A percentile compares a stretch with the other conserved stretches of the same genome.
These are phyloP conservation scores for Zymoseptoria ardabiliae DNA, from an alignment of 2,329 filamentous ascomycete species.

Conservation along the genomic window DNA sequence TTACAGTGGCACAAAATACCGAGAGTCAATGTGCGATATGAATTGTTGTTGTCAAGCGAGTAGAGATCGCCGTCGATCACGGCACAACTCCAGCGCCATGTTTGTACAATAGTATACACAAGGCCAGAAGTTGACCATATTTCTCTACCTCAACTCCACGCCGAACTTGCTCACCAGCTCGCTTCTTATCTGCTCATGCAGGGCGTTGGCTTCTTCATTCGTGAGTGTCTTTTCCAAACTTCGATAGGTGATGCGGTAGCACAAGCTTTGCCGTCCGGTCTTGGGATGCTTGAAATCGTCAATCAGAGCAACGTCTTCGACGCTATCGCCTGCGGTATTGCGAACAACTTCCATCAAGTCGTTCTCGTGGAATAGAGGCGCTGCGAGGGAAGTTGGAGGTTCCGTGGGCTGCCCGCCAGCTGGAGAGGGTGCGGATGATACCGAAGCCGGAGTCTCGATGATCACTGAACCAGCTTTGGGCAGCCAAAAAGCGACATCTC, in stretches of 20 bases:
- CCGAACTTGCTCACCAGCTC: slow-evolving; percentile 64
- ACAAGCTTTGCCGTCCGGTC: slow-evolving; percentile 73
- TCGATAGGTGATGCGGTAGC: slow-evolving; percentile 89
- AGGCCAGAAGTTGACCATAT: too few species aligned
- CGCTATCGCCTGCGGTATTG: slow-evolving; percentile 69
- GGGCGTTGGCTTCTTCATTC: slow-evolving; percentile 66
- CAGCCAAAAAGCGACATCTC: slow-evolving; percentile 94
- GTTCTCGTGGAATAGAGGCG: slow-evolving; percentile 71
- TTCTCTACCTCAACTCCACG: slow-evolving; percentile 63
- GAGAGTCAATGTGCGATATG: not conserved
- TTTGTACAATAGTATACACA: not conserved
- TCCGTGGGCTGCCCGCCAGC: slow-evolving; percentile 31
- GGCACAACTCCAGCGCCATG: not conserved
- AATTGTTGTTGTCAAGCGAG: not conserved
- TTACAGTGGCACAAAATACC: not conserved
- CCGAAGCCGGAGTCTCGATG: slow-evolving; percentile 25
- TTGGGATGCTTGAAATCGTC: slow-evolving; percentile 87
- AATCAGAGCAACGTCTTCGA: slow-evolving; percentile 78
- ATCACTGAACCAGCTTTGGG: slow-evolving; percentile 25
- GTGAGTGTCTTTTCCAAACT: slow-evolving; percentile 87
- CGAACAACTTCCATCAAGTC: slow-evolving; percentile 95
- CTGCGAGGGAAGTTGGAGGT: slow-evolving; percentile 29
- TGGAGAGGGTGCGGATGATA: slow-evolving; percentile 27
- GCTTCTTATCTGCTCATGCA: slow-evolving; percentile 62
- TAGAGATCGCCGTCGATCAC: not conserved